phyloP scores from a whole-genome alignment of 768 basidiomycete species.

The Lactarius psammicola region DNA sequence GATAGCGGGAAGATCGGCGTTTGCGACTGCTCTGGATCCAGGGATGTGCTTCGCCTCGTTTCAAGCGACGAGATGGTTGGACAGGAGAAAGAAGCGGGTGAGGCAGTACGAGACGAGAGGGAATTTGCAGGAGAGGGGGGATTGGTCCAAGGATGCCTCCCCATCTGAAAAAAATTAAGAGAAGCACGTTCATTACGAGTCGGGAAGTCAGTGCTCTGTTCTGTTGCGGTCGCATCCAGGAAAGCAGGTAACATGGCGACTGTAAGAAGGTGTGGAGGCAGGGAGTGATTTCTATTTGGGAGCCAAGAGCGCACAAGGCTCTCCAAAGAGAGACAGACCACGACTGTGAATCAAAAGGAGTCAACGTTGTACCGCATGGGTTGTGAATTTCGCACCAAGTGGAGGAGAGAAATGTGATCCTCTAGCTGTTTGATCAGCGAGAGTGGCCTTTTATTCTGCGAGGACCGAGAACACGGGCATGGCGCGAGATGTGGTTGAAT shows the following conservation, averaged over 20 bases:
- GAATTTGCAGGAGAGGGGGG: constrained; percentile 8
- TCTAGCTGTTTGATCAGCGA: constrained; percentile 25
- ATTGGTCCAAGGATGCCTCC: background rate
- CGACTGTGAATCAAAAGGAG: constrained; percentile 1
- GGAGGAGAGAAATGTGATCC: constrained; percentile 16
- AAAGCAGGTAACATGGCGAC: constrained; percentile 18
- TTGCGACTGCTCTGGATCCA: constrained; percentile 2
- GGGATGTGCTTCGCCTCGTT: constrained; percentile 9
- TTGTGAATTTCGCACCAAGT: constrained; percentile 13
- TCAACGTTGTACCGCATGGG: background rate
- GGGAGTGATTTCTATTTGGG: constrained; percentile 12
- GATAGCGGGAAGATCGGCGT: constrained; percentile 12
- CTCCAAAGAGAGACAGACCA: background rate
- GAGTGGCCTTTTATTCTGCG: constrained; percentile 17
- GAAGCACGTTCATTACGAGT: background rate
- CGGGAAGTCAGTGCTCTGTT: constrained; percentile 1
- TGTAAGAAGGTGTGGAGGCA: constrained; percentile 8
- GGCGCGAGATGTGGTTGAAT: constrained; percentile 23
- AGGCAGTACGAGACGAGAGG: constrained; percentile 6
- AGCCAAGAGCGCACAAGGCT: constrained; percentile 10
- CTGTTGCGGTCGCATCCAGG: constrained; percentile 1
- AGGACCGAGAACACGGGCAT: constrained; percentile 21
- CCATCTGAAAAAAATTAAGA: constrained; percentile 11
- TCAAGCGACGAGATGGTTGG: constrained; percentile 16
- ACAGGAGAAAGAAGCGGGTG: constrained; percentile 19